Conservation (phyloP, 106 monocot genomes). For the Allium sativum region DNA sequence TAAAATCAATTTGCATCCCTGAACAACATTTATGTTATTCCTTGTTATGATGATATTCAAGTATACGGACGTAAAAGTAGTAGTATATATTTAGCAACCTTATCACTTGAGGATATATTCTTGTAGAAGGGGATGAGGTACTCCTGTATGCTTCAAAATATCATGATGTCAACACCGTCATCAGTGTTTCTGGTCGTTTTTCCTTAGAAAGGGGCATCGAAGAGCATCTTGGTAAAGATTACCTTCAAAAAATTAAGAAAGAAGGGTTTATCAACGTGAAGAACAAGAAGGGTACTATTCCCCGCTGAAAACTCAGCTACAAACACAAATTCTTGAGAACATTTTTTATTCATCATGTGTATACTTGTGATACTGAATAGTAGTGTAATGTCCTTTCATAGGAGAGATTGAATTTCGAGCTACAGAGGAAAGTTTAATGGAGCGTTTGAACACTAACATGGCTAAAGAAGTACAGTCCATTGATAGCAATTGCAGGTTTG, state of each 20-base stretch:
- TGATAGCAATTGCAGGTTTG: slow-evolving; percentile 46
- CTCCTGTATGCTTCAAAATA: slow-evolving; percentile 69
- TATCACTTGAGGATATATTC: background rate
- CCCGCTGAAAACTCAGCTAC: background rate
- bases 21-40: too few species aligned
- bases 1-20: too few species aligned
- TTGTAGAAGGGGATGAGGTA: slow-evolving; percentile 70
- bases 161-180: slow-evolving; percentile 34
- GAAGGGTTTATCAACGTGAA: slow-evolving; percentile 83
- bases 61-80: too few species aligned
- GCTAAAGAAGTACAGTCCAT: slow-evolving; percentile 46
- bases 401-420: slow-evolving; percentile 54
- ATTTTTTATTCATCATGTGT: background rate
- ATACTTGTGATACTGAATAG: background rate
- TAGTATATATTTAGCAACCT: background rate
- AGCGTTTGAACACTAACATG: slow-evolving; percentile 64
- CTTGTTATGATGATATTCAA: too few species aligned
- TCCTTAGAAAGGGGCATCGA: slow-evolving; percentile 54
- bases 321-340: background rate
- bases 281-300: slow-evolving; percentile 42
- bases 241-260: slow-evolving; percentile 49
- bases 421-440: slow-evolving; percentile 69
- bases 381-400: slow-evolving; percentile 12
- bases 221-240: slow-evolving; percentile 54
- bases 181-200: slow-evolving; percentile 89